Percentiles rank a stretch among this genome's conserved stretches.
Conservation (phyloP, 495 filamentous ascomycete genomes). For the Tetracladium setigerum region DNA sequence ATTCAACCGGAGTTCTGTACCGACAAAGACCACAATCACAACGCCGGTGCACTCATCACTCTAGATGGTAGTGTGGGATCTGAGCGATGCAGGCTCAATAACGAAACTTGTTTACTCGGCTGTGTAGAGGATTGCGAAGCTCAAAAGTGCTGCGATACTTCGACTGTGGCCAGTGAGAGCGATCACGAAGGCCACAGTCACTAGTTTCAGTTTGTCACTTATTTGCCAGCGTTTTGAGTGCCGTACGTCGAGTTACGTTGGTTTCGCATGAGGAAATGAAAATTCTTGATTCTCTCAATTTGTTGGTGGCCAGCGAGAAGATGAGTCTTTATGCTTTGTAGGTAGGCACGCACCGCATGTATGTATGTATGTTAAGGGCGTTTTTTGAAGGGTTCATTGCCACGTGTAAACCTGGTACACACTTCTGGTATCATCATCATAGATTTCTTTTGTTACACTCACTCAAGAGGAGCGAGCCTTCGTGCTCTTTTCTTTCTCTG, state of each 20-base stretch:
- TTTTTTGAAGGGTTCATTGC: too few species aligned
- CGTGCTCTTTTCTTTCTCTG: too few species aligned
- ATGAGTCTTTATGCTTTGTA: neutral
- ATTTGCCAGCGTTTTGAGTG: neutral
- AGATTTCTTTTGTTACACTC: too few species aligned
- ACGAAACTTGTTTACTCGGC: conserved; percentile 68
- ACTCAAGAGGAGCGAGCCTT: too few species aligned
- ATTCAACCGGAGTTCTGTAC: conserved; percentile 93
- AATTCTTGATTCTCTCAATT: too few species aligned
- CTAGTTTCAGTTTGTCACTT: conserved; percentile 9
- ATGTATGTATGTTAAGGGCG: too few species aligned
- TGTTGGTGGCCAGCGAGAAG: neutral
- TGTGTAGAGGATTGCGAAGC: conserved; percentile 76
- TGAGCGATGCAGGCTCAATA: conserved; percentile 36
- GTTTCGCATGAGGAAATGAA: too few species aligned
- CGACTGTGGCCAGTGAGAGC: conserved; percentile 5
- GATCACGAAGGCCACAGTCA: conserved; percentile 24
- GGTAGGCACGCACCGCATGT: too few species aligned
- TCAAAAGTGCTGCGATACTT: conserved; percentile 59
- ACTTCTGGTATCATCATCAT: too few species aligned
- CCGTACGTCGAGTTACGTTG: neutral
- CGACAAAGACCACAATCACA: conserved; percentile 39
- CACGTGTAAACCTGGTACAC: too few species aligned
- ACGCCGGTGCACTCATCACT: conserved; percentile 10
- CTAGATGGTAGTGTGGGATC: conserved; percentile 26